A percentile compares a stretch with the other conserved stretches of the same genome.
Conservation (phyloP, 2,329 filamentous ascomycete species). For the Penicillium oxalicum region DNA sequence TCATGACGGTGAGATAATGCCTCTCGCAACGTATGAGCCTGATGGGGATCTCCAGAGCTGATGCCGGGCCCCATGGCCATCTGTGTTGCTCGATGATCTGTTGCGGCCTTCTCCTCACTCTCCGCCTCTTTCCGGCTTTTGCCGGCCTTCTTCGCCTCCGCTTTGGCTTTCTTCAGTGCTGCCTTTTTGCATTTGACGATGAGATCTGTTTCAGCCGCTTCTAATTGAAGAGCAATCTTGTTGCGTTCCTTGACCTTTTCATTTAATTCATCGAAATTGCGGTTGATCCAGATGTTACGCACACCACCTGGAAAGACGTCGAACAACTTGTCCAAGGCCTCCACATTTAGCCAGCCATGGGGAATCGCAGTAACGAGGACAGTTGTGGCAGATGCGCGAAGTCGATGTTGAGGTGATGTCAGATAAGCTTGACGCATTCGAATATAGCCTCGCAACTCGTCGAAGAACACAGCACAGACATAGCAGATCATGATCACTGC, state of each 20-base stretch:
- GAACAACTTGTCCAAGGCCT: slow-evolving; percentile 76
- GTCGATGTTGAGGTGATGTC: slow-evolving; percentile 87
- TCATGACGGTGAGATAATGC: slow-evolving; percentile 30
- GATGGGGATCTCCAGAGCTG: slow-evolving; percentile 53
- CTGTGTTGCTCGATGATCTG: slow-evolving; percentile 43
- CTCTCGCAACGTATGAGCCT: slow-evolving; percentile 48
- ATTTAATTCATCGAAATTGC: slow-evolving; percentile 74
- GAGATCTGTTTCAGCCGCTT: slow-evolving; percentile 76
- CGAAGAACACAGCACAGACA: slow-evolving; percentile 81
- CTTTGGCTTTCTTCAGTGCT: slow-evolving; percentile 63
- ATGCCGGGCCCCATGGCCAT: slow-evolving; percentile 46
- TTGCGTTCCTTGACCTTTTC: slow-evolving; percentile 77
- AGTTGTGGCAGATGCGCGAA: slow-evolving; percentile 89
- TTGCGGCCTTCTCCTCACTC: slow-evolving; percentile 45
- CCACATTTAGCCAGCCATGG: slow-evolving; percentile 77
- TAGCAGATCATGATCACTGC: slow-evolving; percentile 73
- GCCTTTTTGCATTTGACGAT: slow-evolving; percentile 74
- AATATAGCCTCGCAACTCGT: slow-evolving; percentile 80
- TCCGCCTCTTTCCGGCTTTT: slow-evolving; percentile 33
- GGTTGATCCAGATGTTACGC: slow-evolving; percentile 93
- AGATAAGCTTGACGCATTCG: slow-evolving; percentile 91
- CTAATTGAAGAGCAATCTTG: slow-evolving; percentile 63
- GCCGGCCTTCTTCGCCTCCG: slow-evolving; percentile 58
- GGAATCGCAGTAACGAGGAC: slow-evolving; percentile 90
- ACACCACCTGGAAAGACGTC: slow-evolving; percentile 96